phyloP scores from a whole-genome alignment of 2,329 filamentous ascomycete genomes.

The Myriosclerotinia scirpicola region DNA sequence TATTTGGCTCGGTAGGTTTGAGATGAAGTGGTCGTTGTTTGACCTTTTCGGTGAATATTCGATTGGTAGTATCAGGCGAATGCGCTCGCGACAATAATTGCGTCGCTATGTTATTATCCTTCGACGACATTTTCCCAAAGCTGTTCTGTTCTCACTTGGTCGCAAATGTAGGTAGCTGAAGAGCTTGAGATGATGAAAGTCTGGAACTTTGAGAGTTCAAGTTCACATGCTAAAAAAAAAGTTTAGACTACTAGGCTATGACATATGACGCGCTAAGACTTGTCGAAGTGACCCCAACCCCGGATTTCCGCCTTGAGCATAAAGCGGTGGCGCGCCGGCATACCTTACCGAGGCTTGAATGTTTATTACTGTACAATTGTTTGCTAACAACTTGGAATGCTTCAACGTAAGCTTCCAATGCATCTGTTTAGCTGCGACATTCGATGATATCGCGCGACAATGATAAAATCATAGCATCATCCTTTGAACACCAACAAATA shows the following conservation, averaged over 20 bases:
- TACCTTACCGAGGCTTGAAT: conserved; percentile 18
- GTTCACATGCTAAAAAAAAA: conserved; percentile 19
- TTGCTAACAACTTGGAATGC: not conserved
- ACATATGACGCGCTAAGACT: conserved; percentile 1
- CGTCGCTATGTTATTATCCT: conserved; percentile 24
- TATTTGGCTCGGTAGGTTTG: conserved; percentile 56
- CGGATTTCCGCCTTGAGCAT: conserved; percentile 10
- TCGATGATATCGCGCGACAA: conserved; percentile 8
- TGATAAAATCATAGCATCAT: conserved; percentile 1
- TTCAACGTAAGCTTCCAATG: not conserved
- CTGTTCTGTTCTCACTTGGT: not conserved
- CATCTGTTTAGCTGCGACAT: not conserved
- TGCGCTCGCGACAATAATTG: conserved; percentile 75
- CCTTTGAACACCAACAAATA: conserved; percentile 21
- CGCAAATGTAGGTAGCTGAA: not conserved
- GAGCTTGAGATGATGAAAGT: conserved; percentile 1
- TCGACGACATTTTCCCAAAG: conserved; percentile 27
- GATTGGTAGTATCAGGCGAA: conserved; percentile 66
- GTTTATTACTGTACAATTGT: not conserved
- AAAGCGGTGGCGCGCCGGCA: conserved; percentile 1
- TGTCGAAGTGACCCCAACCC: conserved; percentile 13
- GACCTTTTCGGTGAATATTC: conserved; percentile 80
- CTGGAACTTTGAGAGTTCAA: not conserved
- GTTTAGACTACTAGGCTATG: not conserved
- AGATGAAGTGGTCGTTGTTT: conserved; percentile 79